Base-by-base conservation (phyloP, 2,329 filamentous ascomycete species). In the Penicillium hordei region DNA sequence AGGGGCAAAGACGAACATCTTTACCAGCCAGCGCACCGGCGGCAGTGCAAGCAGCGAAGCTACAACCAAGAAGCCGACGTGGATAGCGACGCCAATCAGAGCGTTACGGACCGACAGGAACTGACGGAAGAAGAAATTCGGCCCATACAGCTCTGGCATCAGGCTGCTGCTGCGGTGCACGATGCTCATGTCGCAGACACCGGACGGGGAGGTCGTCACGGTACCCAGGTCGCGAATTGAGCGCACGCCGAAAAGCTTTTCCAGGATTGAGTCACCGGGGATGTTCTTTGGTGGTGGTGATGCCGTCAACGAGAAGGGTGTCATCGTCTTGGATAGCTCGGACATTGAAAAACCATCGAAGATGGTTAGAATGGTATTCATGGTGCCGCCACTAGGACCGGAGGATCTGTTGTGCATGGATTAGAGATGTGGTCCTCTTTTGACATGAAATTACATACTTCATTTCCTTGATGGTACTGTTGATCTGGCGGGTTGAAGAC, bases 341-440 rank as follows among this genome's bases (percentile, higher is more conserved):
- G 68, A 69, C 7, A 64, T 69, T 65, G 73, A 81, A 78, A 63
- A 76, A 64, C 58, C 79, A 45, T 73, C 79, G 60, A 85, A 78
- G 9, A 83, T 69, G 33, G 77, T 82, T 15, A 97, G 72, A 4
- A 86, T 77, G 0, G 91, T 92, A 34, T 84, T 81, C 5, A 93
- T 75, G 2, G 89, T 86, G 36, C 85, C 85, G 29, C 85, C 85
- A 52, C 82, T 85, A 4, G 79, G 72, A 6, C 76, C 76, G 5
- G 78, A 76, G 23, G 68, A 66, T 56, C 72, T 74, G 38, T n/a
- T 3, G 8, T 25, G 3, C 10, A 12, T n/a, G 8, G 42, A 9
- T 61, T 55, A 64, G 65, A 52, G 36, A 43, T 8, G 7, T 12
- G 13, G 1, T 31, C n/a, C 1, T 29, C 5, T 15, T 5, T 29